Evolutionary conservation across 2,329 filamentous ascomycete species (phyloP), one percentile per base, ranked within the genome.

Genomic region (Allantophomopsis lycopodina): DNA sequence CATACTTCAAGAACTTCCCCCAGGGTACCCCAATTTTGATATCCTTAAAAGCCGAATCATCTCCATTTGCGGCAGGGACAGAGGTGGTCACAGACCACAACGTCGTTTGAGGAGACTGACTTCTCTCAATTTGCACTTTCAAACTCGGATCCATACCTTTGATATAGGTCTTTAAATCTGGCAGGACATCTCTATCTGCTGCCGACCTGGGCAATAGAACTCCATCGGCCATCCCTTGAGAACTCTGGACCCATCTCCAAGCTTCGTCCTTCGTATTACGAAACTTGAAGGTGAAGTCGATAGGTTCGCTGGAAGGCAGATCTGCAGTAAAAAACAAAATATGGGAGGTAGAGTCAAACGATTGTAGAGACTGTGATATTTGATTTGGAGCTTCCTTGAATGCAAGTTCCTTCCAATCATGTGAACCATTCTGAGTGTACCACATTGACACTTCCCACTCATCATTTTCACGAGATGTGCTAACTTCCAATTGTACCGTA

Each of bases 361-460:
- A 55, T 39, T 73, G 64, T 2, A 91, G 61, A 18, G 62, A 60
- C 14, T 73, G 63, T 16, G 79, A 70, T 5, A 53, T 42, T 20
- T 44, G 32, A 7, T 38, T 16, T 16, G 37, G 42, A 7, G 52
- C 42, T 8, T 12, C 11, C 36, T 31, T 42, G 44, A 44, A 55
- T 35, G 7, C 55, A 48, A 62, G 71, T 66, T 88, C 62, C 59
- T 60, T 44, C 76, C 70, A 65, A 47, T 66, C 64, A 17, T 4
- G 7, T 10, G 32, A 34, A 18, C 61, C 55, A 38, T 72, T 70
- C 12, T 47, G 77, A 45, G 68, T 68, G 42, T 84, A 75, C 84
- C 86, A 94, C 7, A 93, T 59, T 13, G 73, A 73, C 23, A 86
- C 72, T 49, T 91, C 71, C 79, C 83, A 91, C 15, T 66, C 51